Evolutionary conservation across 768 basidiomycete genomes (phyloP).

Genomic region (Phanerochaete sordida): DNA sequence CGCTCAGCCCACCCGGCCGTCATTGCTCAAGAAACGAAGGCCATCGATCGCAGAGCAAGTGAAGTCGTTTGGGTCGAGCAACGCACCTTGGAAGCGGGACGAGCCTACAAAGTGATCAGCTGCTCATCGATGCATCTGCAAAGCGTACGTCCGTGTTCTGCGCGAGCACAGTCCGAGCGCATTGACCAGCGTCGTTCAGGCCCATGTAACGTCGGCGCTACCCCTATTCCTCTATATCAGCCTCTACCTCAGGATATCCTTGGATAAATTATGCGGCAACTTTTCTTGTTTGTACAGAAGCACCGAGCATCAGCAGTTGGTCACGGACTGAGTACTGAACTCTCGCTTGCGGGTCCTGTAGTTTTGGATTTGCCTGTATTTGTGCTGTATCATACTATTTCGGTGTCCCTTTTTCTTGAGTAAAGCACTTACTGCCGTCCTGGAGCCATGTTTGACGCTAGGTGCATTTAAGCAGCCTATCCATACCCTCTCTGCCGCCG

Average conservation of each 20-base stretch:
- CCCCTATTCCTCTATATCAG: background rate
- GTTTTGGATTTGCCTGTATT: background rate
- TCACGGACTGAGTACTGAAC: background rate
- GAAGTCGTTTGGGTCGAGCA: conserved; percentile 14
- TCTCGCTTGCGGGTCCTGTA: background rate
- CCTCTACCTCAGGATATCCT: background rate
- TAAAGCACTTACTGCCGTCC: no score
- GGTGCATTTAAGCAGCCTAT: no score
- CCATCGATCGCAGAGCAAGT: conserved; percentile 22
- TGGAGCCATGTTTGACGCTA: no score
- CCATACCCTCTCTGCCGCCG: no score
- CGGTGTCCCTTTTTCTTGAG: no score
- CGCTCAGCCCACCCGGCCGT: conserved; percentile 14
- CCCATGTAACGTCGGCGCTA: background rate
- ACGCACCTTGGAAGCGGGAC: conserved; percentile 12
- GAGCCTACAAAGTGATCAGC: conserved; percentile 3
- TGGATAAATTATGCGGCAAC: background rate
- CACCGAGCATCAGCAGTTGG: background rate
- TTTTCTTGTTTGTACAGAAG: background rate
- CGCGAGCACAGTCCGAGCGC: background rate
- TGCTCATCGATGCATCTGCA: no score
- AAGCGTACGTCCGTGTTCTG: background rate
- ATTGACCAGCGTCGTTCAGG: background rate
- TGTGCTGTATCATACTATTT: no score
- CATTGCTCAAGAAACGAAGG: conserved; percentile 19